A percentile compares a stretch with the other conserved stretches of the same genome.
Conservation (phyloP, 106 monocot species). For the Dioscorea zingiberensis region DNA sequence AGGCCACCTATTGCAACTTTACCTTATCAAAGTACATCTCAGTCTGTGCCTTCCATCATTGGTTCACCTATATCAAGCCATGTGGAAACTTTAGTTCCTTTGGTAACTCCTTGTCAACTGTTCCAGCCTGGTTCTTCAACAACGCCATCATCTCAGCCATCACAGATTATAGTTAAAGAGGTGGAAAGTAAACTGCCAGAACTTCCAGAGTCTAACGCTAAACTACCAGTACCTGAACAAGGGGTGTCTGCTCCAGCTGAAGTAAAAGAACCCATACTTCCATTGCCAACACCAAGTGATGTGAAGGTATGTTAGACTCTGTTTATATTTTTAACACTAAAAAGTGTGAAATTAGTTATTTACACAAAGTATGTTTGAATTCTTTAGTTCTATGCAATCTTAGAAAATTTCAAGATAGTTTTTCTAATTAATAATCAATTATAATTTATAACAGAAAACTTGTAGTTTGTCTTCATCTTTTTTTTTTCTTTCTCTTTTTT, state of each 20-base stretch:
- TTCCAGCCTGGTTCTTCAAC: slow-evolving; percentile 19
- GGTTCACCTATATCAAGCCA: slow-evolving; percentile 30
- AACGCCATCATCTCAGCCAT: slow-evolving; percentile 20
- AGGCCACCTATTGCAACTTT: slow-evolving; percentile 22
- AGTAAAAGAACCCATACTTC: slow-evolving; percentile 34
- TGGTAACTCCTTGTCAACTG: slow-evolving; percentile 44
- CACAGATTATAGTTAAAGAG: slow-evolving; percentile 20
- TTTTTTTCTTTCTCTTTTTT: too few relatives aligned
- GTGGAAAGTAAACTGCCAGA: slow-evolving; percentile 22
- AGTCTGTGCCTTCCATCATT: slow-evolving; percentile 20
- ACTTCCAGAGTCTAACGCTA: background rate
- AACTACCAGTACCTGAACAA: background rate
- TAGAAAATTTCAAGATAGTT: too few relatives aligned
- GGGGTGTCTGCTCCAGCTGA: slow-evolving; percentile 4
- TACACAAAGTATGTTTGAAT: too few relatives aligned
- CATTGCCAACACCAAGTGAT: slow-evolving; percentile 18
- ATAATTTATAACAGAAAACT: too few relatives aligned
- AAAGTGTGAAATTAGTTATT: too few relatives aligned
- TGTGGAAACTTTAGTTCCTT: slow-evolving; percentile 27
- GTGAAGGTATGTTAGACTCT: slow-evolving; percentile 21
- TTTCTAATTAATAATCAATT: too few relatives aligned
- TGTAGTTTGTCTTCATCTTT: too few relatives aligned
- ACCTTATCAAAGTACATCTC: slow-evolving; percentile 22
- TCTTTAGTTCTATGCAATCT: too few relatives aligned
- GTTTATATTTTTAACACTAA: too few relatives aligned